These are phyloP conservation scores for Elaeis oleifera DNA, from an alignment of 202 grass and related monocot species.

Conservation along the genomic window DNA sequence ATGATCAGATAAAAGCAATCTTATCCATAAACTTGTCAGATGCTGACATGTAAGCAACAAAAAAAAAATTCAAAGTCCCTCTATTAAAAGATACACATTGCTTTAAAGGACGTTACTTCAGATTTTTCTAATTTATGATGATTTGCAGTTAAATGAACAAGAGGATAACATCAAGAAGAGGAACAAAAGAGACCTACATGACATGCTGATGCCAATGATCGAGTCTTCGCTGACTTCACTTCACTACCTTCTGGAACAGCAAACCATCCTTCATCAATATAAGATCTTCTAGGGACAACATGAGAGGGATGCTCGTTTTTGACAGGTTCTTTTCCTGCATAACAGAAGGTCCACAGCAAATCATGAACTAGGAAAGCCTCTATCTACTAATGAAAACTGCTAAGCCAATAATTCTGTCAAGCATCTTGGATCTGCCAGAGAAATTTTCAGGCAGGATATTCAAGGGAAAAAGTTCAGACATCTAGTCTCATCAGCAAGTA, in stretches of 20 bases:
- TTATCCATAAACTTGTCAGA: conserved; percentile 5
- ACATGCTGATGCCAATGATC: conserved; percentile 34
- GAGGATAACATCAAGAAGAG: conserved; percentile 9
- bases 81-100: no score
- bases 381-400: no score
- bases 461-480: no score
- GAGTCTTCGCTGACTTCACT: conserved; percentile 21
- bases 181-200: conserved; percentile 33
- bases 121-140: no score
- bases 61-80: no score
- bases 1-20: conserved; percentile 10
- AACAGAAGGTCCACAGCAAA: background rate
- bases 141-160: conserved; percentile 7
- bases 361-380: background rate
- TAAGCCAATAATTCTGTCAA: background rate
- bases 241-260: conserved; percentile 21
- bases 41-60: conserved; percentile 10
- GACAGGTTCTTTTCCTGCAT: conserved; percentile 24
- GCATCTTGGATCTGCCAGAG: no score
- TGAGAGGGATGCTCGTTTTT: conserved; percentile 18
- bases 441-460: no score
- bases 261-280: conserved; percentile 22
- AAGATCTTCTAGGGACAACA: conserved; percentile 36
- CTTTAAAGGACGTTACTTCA: no score
- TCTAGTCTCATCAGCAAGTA: no score